Conservation (phyloP, 2,329 filamentous ascomycete species). For the Shiraia sp. region DNA sequence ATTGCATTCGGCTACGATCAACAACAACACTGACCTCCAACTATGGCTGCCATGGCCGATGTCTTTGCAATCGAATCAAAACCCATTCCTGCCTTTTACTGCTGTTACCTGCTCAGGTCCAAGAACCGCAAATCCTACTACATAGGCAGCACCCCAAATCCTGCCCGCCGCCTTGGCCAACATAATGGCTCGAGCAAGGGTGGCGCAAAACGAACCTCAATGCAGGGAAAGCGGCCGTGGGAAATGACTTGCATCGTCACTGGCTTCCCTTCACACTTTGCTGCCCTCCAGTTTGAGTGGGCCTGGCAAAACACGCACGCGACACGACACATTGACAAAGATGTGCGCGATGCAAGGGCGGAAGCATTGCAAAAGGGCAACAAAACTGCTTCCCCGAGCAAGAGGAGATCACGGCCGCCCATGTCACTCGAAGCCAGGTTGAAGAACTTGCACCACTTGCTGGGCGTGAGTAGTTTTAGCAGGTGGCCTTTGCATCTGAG, state of each 20-base stretch:
- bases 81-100: constrained; percentile 82
- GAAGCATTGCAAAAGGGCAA: constrained; percentile 34
- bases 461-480: constrained; percentile 77
- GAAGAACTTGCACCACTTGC: constrained; percentile 78
- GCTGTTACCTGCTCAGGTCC: constrained; percentile 89
- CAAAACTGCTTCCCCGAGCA: constrained; percentile 39
- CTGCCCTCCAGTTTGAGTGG: constrained; percentile 97
- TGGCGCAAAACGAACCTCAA: constrained; percentile 77
- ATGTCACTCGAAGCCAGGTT: constrained; percentile 70
- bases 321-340: constrained; percentile 72
- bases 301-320: constrained; percentile 85
- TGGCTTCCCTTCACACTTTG: constrained; percentile 84
- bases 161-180: constrained; percentile 79
- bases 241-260: constrained; percentile 80
- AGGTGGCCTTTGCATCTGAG: constrained; percentile 81
- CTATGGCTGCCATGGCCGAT: constrained; percentile 10
- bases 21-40: constrained; percentile 18
- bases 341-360: constrained; percentile 41
- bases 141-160: constrained; percentile 90
- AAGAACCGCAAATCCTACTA: constrained; percentile 75
- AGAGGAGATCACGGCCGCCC: constrained; percentile 52
- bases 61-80: constrained; percentile 24
- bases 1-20: constrained; percentile 15
- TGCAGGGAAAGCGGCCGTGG: constrained; percentile 73
- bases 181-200: constrained; percentile 87